Conservation (phyloP, 345 rosid species). For the Odontarrhena argentea region DNA sequence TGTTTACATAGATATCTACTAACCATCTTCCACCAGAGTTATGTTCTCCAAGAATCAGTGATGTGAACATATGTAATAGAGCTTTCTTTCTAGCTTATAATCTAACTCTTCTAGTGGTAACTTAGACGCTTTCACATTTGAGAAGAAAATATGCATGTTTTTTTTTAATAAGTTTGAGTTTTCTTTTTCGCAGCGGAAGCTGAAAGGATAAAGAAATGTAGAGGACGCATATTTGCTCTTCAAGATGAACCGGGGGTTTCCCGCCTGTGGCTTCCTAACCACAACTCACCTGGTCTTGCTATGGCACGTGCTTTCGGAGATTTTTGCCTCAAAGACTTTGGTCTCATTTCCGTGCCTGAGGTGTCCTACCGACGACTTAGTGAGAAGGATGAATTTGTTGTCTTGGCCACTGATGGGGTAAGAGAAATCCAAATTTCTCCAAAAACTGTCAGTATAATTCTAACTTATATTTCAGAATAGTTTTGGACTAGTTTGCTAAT, state of each 20-base stretch:
- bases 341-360: conserved; percentile 94
- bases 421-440: conserved; percentile 21
- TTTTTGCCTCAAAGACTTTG: conserved; percentile 93
- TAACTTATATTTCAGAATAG: neutral
- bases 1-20: neutral
- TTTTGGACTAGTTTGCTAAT: conserved; percentile 17
- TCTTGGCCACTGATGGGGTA: conserved; percentile 98
- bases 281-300: conserved; percentile 94
- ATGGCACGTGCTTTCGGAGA: conserved; percentile 99
- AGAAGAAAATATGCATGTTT: neutral
- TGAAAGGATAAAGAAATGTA: conserved; percentile 80
- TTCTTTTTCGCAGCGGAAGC: conserved; percentile 67
- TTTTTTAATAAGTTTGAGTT: neutral
- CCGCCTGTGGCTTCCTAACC: conserved; percentile 94
- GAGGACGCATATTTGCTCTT: conserved; percentile 93
- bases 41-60: neutral
- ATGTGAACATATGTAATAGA: neutral
- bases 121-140: neutral
- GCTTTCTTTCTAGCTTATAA: conserved; percentile 1
- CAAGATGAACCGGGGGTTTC: conserved; percentile 93
- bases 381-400: conserved; percentile 84
- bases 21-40: neutral
- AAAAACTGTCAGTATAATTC: neutral
- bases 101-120: too few species aligned
- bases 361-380: conserved; percentile 60